Percentiles rank a stretch among this genome's conserved stretches.
Evolutionary conservation across 2,329 filamentous ascomycete species (phyloP).

Genomic region (Xylaria sp.): DNA sequence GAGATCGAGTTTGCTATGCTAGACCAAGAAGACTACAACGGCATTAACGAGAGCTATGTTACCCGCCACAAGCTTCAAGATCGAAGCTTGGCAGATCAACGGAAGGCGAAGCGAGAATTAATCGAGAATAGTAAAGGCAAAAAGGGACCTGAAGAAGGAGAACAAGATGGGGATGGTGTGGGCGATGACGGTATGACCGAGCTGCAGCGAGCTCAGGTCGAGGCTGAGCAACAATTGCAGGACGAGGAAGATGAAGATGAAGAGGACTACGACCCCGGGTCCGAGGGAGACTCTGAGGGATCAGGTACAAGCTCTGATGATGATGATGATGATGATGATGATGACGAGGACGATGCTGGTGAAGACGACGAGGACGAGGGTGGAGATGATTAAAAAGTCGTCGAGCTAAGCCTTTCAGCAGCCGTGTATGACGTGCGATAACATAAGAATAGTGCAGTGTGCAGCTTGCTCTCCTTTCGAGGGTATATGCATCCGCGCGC

Average conservation of each 20-base stretch:
- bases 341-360: slow-evolving; percentile 47
- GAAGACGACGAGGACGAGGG: slow-evolving; percentile 42
- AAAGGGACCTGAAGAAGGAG: slow-evolving; percentile 47
- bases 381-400: slow-evolving; percentile 14
- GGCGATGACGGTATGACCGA: slow-evolving; percentile 55
- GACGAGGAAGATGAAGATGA: slow-evolving; percentile 69
- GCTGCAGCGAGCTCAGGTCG: slow-evolving; percentile 55
- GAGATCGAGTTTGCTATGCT: slow-evolving; percentile 73
- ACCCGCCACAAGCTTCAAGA: slow-evolving; percentile 67
- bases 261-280: slow-evolving; percentile 70
- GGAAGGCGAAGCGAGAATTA: slow-evolving; percentile 67
- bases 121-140: slow-evolving; percentile 62
- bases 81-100: slow-evolving; percentile 70
- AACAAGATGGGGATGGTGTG: slow-evolving; percentile 49
- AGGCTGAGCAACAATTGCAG: slow-evolving; percentile 59
- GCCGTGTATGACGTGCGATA: slow-evolving; percentile 13
- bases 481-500: not conserved
- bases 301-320: slow-evolving; percentile 57
- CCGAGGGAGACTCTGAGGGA: slow-evolving; percentile 64
- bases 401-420: not conserved
- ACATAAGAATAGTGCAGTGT: not conserved
- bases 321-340: slow-evolving; percentile 59
- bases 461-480: not conserved
- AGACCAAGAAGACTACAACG: slow-evolving; percentile 70
- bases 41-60: slow-evolving; percentile 68